Conservation (phyloP, 371 early-diverging fungal species). For the Rhizopus microsporus region DNA sequence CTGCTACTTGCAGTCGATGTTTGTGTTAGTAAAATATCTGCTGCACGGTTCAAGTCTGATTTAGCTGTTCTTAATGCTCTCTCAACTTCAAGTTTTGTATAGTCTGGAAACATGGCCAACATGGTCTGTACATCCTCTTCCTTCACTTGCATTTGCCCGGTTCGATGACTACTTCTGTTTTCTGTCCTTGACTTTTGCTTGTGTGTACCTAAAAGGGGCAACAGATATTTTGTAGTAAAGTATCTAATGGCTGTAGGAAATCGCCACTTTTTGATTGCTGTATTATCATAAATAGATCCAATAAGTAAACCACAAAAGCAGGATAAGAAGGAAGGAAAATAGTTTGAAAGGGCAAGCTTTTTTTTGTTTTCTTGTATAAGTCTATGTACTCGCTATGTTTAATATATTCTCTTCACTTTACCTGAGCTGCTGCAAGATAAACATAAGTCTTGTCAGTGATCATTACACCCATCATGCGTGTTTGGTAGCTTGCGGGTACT, state of each 20-base stretch:
- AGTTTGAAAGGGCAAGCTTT: conserved; percentile 38
- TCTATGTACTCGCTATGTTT: background rate
- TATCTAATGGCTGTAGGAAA: conserved; percentile 43
- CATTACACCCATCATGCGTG: conserved; percentile 52
- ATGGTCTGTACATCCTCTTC: conserved; percentile 52
- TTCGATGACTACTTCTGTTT: background rate
- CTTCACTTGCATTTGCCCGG: conserved; percentile 14
- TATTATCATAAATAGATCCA: conserved; percentile 54
- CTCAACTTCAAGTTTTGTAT: conserved; percentile 45
- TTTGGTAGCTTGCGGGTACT: conserved; percentile 55
- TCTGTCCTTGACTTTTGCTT: background rate
- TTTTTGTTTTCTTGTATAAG: background rate
- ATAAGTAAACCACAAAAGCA: conserved; percentile 56
- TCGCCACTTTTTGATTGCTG: conserved; percentile 56
- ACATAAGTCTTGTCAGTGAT: conserved; percentile 62
- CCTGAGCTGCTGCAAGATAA: conserved; percentile 58
- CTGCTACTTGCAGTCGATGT: conserved; percentile 11
- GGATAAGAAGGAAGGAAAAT: conserved; percentile 50
- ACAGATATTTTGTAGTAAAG: conserved; percentile 31
- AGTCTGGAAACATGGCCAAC: conserved; percentile 54
- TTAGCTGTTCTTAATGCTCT: conserved; percentile 47
- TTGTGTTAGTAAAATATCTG: conserved; percentile 32
- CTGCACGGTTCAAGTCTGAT: conserved; percentile 53
- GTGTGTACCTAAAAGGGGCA: conserved; percentile 32
- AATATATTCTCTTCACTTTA: conserved; percentile 21